phyloP scores from a whole-genome alignment of 2,329 filamentous ascomycete species.

The Sarocladiaceae sp. region DNA sequence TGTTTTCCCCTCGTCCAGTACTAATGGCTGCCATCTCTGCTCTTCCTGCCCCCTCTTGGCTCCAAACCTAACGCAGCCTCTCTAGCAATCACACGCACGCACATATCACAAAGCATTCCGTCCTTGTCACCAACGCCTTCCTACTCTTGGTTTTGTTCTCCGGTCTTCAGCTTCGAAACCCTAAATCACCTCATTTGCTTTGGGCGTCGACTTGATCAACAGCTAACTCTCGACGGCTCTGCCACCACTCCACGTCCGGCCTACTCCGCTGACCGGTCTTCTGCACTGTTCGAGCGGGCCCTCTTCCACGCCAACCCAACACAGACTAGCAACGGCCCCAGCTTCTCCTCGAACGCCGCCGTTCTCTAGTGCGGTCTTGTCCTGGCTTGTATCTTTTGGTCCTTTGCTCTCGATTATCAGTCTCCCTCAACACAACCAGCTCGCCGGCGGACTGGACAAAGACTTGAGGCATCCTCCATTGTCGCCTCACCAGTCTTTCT shows the following conservation, averaged over 20 bases:
- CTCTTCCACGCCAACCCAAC: constrained; percentile 3
- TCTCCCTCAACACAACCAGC: background rate
- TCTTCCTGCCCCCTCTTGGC: background rate
- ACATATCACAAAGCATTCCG: background rate
- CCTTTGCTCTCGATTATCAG: background rate
- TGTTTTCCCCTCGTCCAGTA: background rate
- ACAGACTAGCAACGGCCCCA: background rate
- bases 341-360: background rate
- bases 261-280: background rate
- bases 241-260: too few species aligned
- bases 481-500: background rate
- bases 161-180: background rate
- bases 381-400: background rate
- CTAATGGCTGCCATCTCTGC: background rate
- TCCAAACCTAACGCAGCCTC: background rate
- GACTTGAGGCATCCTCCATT: background rate
- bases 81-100: background rate
- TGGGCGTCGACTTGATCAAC: background rate
- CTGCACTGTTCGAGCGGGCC: constrained; percentile 1
- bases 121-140: background rate
- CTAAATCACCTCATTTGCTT: background rate
- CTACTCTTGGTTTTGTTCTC: background rate
- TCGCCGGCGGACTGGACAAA: constrained; percentile 4
- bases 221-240: too few species aligned
- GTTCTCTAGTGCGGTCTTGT: background rate